These are phyloP conservation scores for Epichloe sp. DNA, from an alignment of 2,329 filamentous ascomycete genomes.

Conservation along the genomic window DNA sequence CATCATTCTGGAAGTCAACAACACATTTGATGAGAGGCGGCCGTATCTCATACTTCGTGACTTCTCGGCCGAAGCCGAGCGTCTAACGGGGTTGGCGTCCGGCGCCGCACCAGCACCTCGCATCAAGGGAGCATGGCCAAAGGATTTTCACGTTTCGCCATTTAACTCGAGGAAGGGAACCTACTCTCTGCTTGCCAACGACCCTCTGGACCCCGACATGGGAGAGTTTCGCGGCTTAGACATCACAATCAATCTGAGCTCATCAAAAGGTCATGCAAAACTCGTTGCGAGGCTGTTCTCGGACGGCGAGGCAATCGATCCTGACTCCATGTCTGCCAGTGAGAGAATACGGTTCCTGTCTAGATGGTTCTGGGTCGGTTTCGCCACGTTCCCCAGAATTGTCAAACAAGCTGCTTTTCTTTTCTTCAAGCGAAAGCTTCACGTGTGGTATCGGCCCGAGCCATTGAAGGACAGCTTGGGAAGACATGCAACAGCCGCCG, in stretches of 20 bases:
- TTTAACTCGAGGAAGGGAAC: constrained; percentile 52
- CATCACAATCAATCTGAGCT: constrained; percentile 46
- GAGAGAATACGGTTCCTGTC: constrained; percentile 34
- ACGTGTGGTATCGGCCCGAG: constrained; percentile 54
- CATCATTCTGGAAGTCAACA: constrained; percentile 63
- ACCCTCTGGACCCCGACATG: constrained; percentile 28
- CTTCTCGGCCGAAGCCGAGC: constrained; percentile 11
- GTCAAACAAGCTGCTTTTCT: constrained; percentile 44
- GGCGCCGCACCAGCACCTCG: constrained; percentile 3
- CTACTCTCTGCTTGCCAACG: constrained; percentile 36
- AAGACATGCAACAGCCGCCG: constrained; percentile 36
- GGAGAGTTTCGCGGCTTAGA: constrained; percentile 31
- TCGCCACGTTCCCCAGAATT: constrained; percentile 54
- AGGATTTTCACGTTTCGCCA: constrained; percentile 66
- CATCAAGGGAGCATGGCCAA: constrained; percentile 44
- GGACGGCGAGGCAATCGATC: constrained; percentile 34
- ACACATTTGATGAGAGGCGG: constrained; percentile 60
- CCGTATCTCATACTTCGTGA: constrained; percentile 18
- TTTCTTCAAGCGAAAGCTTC: constrained; percentile 42
- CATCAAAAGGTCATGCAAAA: constrained; percentile 47
- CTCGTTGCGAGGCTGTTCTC: constrained; percentile 48
- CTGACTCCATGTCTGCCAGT: constrained; percentile 27
- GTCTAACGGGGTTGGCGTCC: not conserved
- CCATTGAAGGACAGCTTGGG: constrained; percentile 42
- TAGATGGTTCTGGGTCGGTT: constrained; percentile 54